These are phyloP conservation scores for Psidium guajava DNA, from an alignment of 345 rosid genomes.

Conservation along the genomic window DNA sequence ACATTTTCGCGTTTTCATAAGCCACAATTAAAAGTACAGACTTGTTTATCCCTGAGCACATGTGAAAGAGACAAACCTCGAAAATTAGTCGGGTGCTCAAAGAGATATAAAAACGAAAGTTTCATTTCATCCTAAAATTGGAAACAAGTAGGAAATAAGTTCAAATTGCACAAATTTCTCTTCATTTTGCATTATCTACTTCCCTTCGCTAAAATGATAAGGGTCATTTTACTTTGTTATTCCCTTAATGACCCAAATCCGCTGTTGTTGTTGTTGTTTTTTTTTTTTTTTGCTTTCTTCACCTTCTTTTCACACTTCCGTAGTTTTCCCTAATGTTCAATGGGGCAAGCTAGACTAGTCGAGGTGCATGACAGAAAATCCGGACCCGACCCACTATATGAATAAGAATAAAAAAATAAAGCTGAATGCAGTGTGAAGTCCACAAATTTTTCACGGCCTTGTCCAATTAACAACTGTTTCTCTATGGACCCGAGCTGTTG, in stretches of 20 bases:
- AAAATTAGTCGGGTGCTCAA: background rate
- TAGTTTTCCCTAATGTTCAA: background rate
- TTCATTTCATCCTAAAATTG: background rate
- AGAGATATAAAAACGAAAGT: background rate
- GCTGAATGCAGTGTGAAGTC: background rate
- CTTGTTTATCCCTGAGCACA: background rate
- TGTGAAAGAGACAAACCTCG: background rate
- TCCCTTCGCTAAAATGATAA: too few relatives aligned
- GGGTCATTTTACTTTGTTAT: background rate
- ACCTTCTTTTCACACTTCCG: background rate
- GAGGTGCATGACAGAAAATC: background rate
- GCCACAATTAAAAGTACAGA: background rate
- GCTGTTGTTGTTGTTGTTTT: too few relatives aligned
- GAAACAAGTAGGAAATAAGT: background rate
- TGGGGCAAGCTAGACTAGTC: background rate
- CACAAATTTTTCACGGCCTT: background rate
- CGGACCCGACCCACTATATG: background rate
- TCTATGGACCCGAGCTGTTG: background rate
- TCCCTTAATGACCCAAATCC: background rate
- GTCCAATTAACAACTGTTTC: background rate
- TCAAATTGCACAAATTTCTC: background rate
- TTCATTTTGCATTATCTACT: background rate
- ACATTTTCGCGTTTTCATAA: background rate
- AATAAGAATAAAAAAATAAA: background rate
- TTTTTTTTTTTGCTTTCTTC: background rate